Conservation (phyloP, 805 yeast species). For the Henningerozyma blattae region DNA sequence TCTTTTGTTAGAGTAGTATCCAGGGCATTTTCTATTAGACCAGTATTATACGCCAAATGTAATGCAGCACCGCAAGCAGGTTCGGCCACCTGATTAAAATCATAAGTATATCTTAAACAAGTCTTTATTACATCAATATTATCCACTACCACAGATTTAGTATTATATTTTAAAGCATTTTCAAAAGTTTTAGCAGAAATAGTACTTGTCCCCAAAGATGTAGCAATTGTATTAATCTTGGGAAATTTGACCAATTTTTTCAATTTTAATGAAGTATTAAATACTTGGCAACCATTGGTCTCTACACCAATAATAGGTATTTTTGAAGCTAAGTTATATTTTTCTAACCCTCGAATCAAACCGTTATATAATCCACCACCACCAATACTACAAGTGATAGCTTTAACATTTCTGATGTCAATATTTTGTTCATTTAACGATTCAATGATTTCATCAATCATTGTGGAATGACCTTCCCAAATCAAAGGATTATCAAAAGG, state of each 20-base stretch:
- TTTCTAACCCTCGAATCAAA: conserved; percentile 32
- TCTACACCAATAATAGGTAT: conserved; percentile 40
- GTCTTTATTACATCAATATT: conserved; percentile 48
- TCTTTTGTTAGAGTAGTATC: conserved; percentile 18
- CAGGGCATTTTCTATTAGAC: conserved; percentile 8
- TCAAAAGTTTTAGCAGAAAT: conserved; percentile 41
- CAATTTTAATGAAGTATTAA: conserved; percentile 37
- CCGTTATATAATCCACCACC: conserved; percentile 51
- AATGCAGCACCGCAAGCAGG: conserved; percentile 70
- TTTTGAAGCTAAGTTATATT: conserved; percentile 24
- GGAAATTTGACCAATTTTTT: conserved; percentile 33
- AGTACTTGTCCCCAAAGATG: conserved; percentile 50
- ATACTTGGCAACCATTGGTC: conserved; percentile 51
- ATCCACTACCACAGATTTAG: conserved; percentile 32
- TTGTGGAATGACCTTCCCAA: conserved; percentile 43
- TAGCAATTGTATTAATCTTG: conserved; percentile 44
- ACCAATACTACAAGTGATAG: conserved; percentile 42
- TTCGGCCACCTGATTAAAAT: conserved; percentile 43
- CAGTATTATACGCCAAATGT: conserved; percentile 34
- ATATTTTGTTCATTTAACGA: conserved; percentile 14
- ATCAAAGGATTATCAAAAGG: conserved; percentile 40
- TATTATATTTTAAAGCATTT: conserved; percentile 29
- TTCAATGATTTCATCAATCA: conserved; percentile 33
- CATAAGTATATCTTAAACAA: conserved; percentile 37
- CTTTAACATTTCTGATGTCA: conserved; percentile 24